These are phyloP conservation scores for Xylaria flabelliformis DNA, from an alignment of 495 filamentous ascomycete species.

Conservation along the genomic window DNA sequence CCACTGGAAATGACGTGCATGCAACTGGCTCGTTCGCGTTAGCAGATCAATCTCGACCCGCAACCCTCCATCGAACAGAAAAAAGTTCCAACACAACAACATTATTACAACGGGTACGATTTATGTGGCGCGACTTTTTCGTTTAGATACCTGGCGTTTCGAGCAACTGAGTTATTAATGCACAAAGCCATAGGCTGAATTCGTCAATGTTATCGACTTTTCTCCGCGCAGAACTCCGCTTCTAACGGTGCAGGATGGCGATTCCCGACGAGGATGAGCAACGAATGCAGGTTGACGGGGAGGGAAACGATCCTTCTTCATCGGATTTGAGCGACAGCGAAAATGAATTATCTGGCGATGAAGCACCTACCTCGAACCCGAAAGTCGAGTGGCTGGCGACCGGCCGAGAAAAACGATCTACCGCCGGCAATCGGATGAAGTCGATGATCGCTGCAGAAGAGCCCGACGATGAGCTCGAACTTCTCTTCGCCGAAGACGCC, in stretches of 20 bases:
- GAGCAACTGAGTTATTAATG: not conserved
- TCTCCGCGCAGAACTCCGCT: not conserved
- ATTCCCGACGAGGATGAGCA: constrained; percentile 17
- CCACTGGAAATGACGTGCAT: constrained; percentile 12
- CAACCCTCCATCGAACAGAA: constrained; percentile 1
- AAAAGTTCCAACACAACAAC: constrained; percentile 27
- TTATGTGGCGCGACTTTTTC: constrained; percentile 4
- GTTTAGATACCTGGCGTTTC: not conserved
- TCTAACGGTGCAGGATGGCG: constrained; percentile 13
- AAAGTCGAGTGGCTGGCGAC: constrained; percentile 76
- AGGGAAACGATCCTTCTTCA: constrained; percentile 27
- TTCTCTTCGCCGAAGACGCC: constrained; percentile 85
- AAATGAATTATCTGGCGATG: constrained; percentile 32
- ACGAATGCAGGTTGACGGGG: constrained; percentile 23
- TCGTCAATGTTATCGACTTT: constrained; percentile 4
- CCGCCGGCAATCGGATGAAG: constrained; percentile 84
- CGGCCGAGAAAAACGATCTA: constrained; percentile 79
- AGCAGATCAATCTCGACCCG: constrained; percentile 9
- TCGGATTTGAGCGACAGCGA: constrained; percentile 36
- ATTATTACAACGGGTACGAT: not conserved
- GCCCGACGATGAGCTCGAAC: constrained; percentile 76
- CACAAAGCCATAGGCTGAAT: not conserved
- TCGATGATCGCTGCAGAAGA: constrained; percentile 78
- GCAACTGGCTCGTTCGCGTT: constrained; percentile 4
- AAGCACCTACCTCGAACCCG: constrained; percentile 31